A percentile compares a stretch with the other conserved stretches of the same genome.
Evolutionary conservation across 495 filamentous ascomycete species (phyloP).

Genomic region (Aspergillus incahuasiensis): DNA sequence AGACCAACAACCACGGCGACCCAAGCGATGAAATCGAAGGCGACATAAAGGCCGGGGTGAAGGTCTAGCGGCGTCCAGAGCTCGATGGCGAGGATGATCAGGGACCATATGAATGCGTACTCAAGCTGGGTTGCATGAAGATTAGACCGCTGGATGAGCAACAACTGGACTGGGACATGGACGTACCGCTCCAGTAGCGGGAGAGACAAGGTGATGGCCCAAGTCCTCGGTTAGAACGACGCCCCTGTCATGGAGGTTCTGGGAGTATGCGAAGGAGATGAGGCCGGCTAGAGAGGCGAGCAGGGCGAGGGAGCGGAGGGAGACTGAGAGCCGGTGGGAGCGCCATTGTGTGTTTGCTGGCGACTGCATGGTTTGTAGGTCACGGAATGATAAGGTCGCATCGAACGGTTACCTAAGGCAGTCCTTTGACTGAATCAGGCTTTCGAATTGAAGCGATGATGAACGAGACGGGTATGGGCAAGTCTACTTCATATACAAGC

Average conservation of each 20-base stretch:
- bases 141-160: no score
- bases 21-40: constrained; percentile 10
- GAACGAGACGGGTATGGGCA: no score
- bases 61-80: neutral
- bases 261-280: neutral
- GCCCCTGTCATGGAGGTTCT: neutral
- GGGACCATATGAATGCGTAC: constrained; percentile 3
- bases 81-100: neutral
- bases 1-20: neutral
- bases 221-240: neutral
- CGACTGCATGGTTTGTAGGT: neutral
- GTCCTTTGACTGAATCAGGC: no score
- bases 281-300: constrained; percentile 1
- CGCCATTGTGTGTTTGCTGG: neutral
- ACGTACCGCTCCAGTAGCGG: constrained; percentile 2
- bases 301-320: neutral
- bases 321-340: neutral
- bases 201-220: neutral
- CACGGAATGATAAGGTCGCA: no score
- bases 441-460: no score
- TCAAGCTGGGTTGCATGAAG: neutral
- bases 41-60: constrained; percentile 11
- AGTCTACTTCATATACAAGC: no score
- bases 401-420: no score
- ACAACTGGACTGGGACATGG: no score